Conservation (phyloP, 78 protist species). For the Neovahlkampfia damariscottae region DNA sequence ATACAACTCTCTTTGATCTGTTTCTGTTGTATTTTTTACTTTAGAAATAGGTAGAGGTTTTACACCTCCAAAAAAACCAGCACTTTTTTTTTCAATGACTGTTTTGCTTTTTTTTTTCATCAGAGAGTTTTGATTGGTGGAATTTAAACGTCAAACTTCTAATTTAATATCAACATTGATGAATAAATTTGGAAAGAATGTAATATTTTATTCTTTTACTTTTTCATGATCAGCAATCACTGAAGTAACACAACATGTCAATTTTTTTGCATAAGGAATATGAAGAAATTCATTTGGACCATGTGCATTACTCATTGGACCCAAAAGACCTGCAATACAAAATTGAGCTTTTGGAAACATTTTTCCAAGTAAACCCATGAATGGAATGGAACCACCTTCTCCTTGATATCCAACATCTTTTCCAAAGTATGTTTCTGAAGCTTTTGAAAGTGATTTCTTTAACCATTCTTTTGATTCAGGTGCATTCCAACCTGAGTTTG, state of each 20-base stretch:
- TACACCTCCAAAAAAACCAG: no score
- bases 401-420: slow-evolving; percentile 38
- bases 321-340: slow-evolving; percentile 67
- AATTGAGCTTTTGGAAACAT: slow-evolving; percentile 72
- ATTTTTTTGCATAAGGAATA: slow-evolving; percentile 40
- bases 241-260: slow-evolving; percentile 27
- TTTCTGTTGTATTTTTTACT: no score
- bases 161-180: no score
- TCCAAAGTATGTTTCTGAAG: slow-evolving; percentile 39
- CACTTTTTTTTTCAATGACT: no score
- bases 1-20: no score
- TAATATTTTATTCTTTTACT: not conserved
- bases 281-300: slow-evolving; percentile 70
- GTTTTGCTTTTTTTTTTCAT: no score
- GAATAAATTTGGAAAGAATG: no score
- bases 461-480: slow-evolving; percentile 41
- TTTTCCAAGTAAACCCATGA: slow-evolving; percentile 60
- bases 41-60: no score
- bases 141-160: no score
- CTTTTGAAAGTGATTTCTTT: slow-evolving; percentile 18
- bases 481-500: slow-evolving; percentile 56
- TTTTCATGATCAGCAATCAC: slow-evolving; percentile 39
- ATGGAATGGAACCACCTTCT: slow-evolving; percentile 73
- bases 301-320: slow-evolving; percentile 53
- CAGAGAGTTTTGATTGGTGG: no score